These are phyloP conservation scores for Coemansia asiatica DNA, from an alignment of 192 early-diverging fungal species.

Conservation along the genomic window DNA sequence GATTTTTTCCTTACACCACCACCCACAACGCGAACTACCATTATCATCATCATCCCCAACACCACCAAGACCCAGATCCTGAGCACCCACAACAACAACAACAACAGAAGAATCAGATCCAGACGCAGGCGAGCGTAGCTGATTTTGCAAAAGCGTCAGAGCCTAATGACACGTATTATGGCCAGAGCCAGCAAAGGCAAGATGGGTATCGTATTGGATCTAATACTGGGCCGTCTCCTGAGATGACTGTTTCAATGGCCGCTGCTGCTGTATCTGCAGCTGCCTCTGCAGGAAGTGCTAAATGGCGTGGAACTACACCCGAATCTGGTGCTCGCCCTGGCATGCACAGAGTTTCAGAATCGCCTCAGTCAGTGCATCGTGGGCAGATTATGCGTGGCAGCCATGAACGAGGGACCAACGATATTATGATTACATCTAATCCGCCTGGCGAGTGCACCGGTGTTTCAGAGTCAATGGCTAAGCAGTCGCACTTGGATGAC, in stretches of 20 bases:
- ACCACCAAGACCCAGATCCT: too few relatives aligned
- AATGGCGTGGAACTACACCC: constrained; percentile 10
- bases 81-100: not conserved
- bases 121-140: not conserved
- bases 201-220: not conserved
- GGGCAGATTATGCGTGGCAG: constrained; percentile 10
- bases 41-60: too few relatives aligned
- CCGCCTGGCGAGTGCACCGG: constrained; percentile 1
- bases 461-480: constrained; percentile 41
- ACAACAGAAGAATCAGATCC: not conserved
- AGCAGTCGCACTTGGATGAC: constrained; percentile 46
- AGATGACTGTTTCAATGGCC: constrained; percentile 10
- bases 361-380: constrained; percentile 25
- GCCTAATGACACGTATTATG: not conserved
- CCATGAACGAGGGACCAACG: constrained; percentile 5
- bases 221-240: not conserved
- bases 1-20: too few relatives aligned
- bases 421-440: not conserved
- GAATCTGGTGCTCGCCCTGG: constrained; percentile 3
- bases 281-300: not conserved
- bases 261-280: not conserved
- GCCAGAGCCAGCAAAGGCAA: not conserved
- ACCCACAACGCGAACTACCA: too few relatives aligned
- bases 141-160: not conserved
- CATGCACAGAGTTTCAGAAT: constrained; percentile 19